Conservation (phyloP, 192 early-diverging fungal species). For the Umbelopsis isabellina region DNA sequence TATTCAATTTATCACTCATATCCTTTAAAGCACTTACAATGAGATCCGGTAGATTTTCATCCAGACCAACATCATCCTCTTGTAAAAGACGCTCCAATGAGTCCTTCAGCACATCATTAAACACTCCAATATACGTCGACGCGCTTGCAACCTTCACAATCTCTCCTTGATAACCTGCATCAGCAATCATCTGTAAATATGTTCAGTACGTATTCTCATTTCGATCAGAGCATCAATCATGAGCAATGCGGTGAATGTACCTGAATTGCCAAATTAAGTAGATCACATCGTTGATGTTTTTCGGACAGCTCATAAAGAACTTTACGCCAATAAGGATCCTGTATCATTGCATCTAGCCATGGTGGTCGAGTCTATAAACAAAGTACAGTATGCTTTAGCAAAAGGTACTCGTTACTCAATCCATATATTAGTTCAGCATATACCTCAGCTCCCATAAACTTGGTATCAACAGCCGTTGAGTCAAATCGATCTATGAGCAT, state of each 20-base stretch:
- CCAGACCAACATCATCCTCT: constrained; percentile 60
- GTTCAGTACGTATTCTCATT: neutral
- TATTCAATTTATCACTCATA: neutral
- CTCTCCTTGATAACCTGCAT: constrained; percentile 66
- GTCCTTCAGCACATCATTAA: constrained; percentile 63
- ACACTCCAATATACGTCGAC: constrained; percentile 67
- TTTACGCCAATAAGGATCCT: constrained; percentile 64
- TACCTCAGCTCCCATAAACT: neutral
- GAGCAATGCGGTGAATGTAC: constrained; percentile 34
- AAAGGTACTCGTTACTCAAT: neutral
- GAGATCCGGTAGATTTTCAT: constrained; percentile 59
- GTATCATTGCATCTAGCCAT: constrained; percentile 62
- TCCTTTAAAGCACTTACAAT: constrained; percentile 38
- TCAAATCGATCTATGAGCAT: constrained; percentile 67
- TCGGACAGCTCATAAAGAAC: constrained; percentile 70
- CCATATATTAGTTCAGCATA: neutral
- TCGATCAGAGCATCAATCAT: neutral
- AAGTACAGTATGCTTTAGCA: neutral
- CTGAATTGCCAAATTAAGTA: constrained; percentile 68
- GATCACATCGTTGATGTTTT: constrained; percentile 58
- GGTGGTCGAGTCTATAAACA: constrained; percentile 45
- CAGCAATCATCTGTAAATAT: constrained; percentile 54
- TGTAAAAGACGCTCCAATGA: constrained; percentile 62
- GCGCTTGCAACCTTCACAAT: constrained; percentile 68
- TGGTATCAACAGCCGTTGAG: constrained; percentile 27